Evolutionary conservation across 345 rosid species (phyloP).

Genomic region (Xanthoceras sorbifolium): DNA sequence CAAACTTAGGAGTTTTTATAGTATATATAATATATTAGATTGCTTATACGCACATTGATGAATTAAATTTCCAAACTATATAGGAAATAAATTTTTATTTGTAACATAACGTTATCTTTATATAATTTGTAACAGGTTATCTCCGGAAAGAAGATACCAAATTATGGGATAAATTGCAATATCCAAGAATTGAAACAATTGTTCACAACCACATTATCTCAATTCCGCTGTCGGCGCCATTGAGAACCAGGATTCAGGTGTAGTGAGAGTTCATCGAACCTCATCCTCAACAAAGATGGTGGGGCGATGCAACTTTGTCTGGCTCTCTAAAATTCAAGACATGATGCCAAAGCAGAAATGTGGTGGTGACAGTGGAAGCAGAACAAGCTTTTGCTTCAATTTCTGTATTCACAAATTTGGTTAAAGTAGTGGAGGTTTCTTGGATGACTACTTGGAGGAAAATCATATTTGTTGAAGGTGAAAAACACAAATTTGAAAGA

Average conservation of each 20-base stretch:
- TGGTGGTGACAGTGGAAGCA: background rate
- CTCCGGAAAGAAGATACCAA: constrained; percentile 11
- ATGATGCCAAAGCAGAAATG: constrained; percentile 5
- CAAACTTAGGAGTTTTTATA: too few species aligned
- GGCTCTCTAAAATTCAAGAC: constrained; percentile 13
- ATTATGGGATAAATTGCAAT: constrained; percentile 14
- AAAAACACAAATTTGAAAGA: background rate
- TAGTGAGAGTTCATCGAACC: constrained; percentile 9
- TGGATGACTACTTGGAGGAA: too few species aligned
- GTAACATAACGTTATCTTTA: background rate
- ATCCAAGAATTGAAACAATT: constrained; percentile 12
- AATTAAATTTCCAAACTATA: too few species aligned
- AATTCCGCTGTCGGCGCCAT: background rate
- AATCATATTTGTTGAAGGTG: constrained; percentile 7
- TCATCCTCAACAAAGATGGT: constrained; percentile 19
- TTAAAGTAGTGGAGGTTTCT: too few species aligned
- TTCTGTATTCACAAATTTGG: too few species aligned
- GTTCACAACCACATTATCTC: background rate
- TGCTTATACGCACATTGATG: too few species aligned
- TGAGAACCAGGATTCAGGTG: background rate
- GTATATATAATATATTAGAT: too few species aligned
- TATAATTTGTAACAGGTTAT: too few species aligned
- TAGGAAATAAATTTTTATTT: too few species aligned
- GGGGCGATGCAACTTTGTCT: constrained; percentile 10
- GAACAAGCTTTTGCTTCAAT: too few species aligned